phyloP scores from a whole-genome alignment of 805 yeast genomes.

The Candida germanica region DNA sequence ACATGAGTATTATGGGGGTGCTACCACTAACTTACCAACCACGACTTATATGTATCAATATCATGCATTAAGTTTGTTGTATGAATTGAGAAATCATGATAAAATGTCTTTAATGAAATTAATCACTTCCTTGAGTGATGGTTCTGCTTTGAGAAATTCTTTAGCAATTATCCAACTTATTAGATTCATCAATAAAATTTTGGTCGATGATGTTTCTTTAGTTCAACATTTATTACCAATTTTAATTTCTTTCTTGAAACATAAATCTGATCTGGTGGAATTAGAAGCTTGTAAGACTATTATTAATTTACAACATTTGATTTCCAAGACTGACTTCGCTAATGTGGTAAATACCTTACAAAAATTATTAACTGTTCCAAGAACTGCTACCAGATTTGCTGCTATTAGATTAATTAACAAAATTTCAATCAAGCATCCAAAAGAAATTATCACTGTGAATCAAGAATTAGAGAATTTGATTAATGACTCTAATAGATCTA shows the following conservation, averaged over 20 bases:
- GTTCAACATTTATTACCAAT: slow-evolving; percentile 58
- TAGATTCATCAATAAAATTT: slow-evolving; percentile 71
- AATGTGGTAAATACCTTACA: slow-evolving; percentile 73
- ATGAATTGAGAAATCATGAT: slow-evolving; percentile 85
- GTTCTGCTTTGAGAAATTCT: slow-evolving; percentile 66
- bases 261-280: slow-evolving; percentile 85
- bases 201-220: slow-evolving; percentile 68
- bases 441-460: slow-evolving; percentile 74
- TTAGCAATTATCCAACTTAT: slow-evolving; percentile 83
- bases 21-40: slow-evolving; percentile 52
- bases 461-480: slow-evolving; percentile 82
- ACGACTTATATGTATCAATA: slow-evolving; percentile 86
- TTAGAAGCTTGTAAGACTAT: slow-evolving; percentile 86
- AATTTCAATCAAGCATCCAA: slow-evolving; percentile 78
- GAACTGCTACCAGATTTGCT: slow-evolving; percentile 86
- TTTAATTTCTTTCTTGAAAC: slow-evolving; percentile 67
- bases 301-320: slow-evolving; percentile 49
- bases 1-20: slow-evolving; percentile 55
- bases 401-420: slow-evolving; percentile 88
- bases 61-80: slow-evolving; percentile 90
- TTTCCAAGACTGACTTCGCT: slow-evolving; percentile 63
- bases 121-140: slow-evolving; percentile 70
- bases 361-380: slow-evolving; percentile 76
- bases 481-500: slow-evolving; percentile 83
- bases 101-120: slow-evolving; percentile 90